These are phyloP conservation scores for Phaeolepiota aurea DNA, from an alignment of 768 basidiomycete genomes.

Conservation along the genomic window DNA sequence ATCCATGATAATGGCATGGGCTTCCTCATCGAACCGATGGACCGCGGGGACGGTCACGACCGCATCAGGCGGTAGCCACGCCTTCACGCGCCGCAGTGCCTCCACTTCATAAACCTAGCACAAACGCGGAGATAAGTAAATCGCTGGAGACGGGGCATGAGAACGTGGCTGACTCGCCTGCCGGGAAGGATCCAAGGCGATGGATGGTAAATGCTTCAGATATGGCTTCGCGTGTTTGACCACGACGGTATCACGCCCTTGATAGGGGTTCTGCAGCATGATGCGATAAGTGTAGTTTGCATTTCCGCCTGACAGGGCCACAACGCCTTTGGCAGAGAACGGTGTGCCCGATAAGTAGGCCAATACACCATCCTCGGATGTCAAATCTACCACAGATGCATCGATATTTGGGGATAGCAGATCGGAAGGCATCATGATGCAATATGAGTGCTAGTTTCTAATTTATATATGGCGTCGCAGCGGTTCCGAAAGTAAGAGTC, in stretches of 20 bases:
- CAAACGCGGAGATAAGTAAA: background rate
- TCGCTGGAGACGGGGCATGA: background rate
- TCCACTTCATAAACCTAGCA: conserved; percentile 32
- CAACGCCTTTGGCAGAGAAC: conserved; percentile 33
- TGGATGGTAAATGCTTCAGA: conserved; percentile 15
- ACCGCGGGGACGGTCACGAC: conserved; percentile 43
- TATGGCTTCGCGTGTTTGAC: conserved; percentile 52
- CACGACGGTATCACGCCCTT: conserved; percentile 38
- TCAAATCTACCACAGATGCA: conserved; percentile 16
- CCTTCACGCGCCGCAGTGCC: conserved; percentile 37
- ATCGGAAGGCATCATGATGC: background rate
- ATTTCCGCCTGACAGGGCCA: conserved; percentile 39
- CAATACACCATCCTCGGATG: conserved; percentile 22
- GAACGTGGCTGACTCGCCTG: conserved; percentile 32
- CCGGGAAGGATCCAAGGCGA: conserved; percentile 28
- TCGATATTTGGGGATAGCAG: background rate
- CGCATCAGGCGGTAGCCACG: conserved; percentile 24
- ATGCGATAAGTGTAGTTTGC: conserved; percentile 55
- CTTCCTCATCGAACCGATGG: conserved; percentile 38
- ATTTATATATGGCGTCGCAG: background rate
- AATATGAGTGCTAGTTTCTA: background rate
- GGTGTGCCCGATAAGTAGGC: conserved; percentile 38
- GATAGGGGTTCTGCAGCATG: conserved; percentile 26
- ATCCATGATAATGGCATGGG: conserved; percentile 52
- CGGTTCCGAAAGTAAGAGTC: no score